These are phyloP conservation scores for Myxozyma udenii DNA, from an alignment of 805 yeast genomes.

Conservation along the genomic window DNA sequence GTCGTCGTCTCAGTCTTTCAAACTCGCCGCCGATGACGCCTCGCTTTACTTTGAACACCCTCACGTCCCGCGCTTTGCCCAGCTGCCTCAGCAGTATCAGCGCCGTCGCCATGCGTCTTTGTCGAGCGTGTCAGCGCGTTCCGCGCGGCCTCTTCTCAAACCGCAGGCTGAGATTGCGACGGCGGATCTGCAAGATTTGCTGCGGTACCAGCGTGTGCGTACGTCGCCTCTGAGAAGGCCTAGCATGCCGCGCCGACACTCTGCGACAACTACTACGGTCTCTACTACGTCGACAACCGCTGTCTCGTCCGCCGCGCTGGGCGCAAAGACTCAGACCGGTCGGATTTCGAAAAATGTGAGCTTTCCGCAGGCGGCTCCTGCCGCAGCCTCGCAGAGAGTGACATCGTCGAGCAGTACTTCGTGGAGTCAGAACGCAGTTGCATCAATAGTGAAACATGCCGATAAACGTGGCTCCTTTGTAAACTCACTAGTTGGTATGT, in stretches of 20 bases:
- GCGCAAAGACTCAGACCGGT: slow-evolving; percentile 1
- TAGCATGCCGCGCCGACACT: slow-evolving; percentile 18
- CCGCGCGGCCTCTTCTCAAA: background rate
- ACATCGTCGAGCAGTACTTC: background rate
- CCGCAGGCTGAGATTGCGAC: background rate
- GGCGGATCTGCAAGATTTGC: slow-evolving; percentile 5
- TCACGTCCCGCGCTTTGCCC: background rate
- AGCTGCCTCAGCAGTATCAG: background rate
- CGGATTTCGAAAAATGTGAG: slow-evolving; percentile 6
- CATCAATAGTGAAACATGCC: slow-evolving; percentile 8
- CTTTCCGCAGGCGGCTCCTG: background rate
- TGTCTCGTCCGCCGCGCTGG: background rate
- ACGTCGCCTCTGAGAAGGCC: slow-evolving; percentile 5
- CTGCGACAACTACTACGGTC: slow-evolving; percentile 9
- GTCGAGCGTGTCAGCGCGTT: background rate
- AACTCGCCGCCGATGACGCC: slow-evolving; percentile 11
- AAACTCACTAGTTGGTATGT: slow-evolving; percentile 29
- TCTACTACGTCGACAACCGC: slow-evolving; percentile 3
- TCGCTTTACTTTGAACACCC: slow-evolving; percentile 7
- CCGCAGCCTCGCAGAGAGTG: no score
- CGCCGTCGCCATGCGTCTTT: background rate
- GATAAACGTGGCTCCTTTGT: slow-evolving; percentile 21
- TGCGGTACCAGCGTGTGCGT: background rate
- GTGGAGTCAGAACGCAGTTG: slow-evolving; percentile 3
- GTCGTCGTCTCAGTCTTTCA: slow-evolving; percentile 6